These are phyloP conservation scores for Crithidia acanthocephali DNA, from an alignment of 208 protist species.

Conservation along the genomic window DNA sequence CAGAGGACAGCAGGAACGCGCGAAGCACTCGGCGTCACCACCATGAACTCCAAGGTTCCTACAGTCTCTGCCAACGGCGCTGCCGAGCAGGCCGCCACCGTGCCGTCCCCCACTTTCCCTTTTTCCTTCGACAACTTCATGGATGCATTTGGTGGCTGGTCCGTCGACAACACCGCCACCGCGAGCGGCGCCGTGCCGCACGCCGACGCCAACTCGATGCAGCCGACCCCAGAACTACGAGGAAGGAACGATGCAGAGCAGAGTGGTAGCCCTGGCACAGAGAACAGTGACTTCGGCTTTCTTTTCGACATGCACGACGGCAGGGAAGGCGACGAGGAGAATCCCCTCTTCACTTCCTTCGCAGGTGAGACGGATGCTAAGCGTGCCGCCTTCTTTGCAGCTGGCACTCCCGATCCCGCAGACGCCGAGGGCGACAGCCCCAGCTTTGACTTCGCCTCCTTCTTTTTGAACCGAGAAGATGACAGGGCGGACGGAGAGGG, in stretches of 20 bases:
- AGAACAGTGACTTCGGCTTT: conserved; percentile 16
- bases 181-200: not conserved
- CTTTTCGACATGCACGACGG: not conserved
- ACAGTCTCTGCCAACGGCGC: not conserved
- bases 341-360: no score
- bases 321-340: not conserved
- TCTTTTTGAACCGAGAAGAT: conserved; percentile 14
- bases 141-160: conserved; percentile 12
- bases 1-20: not conserved
- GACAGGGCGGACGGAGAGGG: not conserved
- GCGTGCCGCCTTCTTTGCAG: not conserved
- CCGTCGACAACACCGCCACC: not conserved
- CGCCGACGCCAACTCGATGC: not conserved
- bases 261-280: no score
- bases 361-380: not conserved
- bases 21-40: not conserved
- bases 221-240: not conserved
- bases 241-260: not conserved
- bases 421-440: conserved; percentile 1
- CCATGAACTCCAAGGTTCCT: not conserved
- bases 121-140: conserved; percentile 29
- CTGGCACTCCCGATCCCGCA: not conserved
- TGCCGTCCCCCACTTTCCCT: not conserved
- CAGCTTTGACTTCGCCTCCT: conserved; percentile 32
- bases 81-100: not conserved